These are phyloP conservation scores for Leucaena leucocephala DNA, from an alignment of 306 rosid species.

Conservation along the genomic window DNA sequence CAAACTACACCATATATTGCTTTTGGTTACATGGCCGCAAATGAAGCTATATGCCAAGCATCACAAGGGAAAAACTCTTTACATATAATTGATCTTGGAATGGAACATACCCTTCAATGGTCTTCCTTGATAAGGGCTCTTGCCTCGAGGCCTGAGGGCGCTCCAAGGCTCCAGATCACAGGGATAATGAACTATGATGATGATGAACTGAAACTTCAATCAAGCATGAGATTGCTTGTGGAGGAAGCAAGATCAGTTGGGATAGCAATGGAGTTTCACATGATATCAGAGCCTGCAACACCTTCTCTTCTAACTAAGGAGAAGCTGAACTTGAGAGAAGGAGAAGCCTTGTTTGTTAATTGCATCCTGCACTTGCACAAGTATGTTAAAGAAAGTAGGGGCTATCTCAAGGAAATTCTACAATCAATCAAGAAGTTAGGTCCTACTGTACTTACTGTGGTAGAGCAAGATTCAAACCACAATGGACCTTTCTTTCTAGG, in stretches of 20 bases:
- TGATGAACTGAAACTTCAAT: slow-evolving; percentile 39
- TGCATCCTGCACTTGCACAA: slow-evolving; percentile 64
- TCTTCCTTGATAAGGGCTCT: slow-evolving; percentile 72
- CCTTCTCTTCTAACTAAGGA: slow-evolving; percentile 61
- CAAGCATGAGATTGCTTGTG: slow-evolving; percentile 52
- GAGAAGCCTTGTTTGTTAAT: slow-evolving; percentile 63
- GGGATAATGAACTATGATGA: slow-evolving; percentile 46
- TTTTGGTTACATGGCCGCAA: slow-evolving; percentile 79
- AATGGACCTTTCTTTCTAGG: slow-evolving; percentile 86
- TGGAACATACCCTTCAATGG: slow-evolving; percentile 81
- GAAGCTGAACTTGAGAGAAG: slow-evolving; percentile 67
- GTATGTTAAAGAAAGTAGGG: slow-evolving; percentile 72
- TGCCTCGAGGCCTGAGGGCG: slow-evolving; percentile 67
- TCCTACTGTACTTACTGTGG: slow-evolving; percentile 57
- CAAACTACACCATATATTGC: slow-evolving; percentile 81
- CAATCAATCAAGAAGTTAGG: slow-evolving; percentile 67
- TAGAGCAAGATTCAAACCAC: slow-evolving; percentile 87
- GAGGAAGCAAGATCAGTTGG: slow-evolving; percentile 66
- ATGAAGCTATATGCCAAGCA: slow-evolving; percentile 70
- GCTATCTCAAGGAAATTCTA: slow-evolving; percentile 63
- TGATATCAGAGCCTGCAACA: slow-evolving; percentile 48
- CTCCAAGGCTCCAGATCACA: slow-evolving; percentile 60
- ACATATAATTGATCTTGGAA: slow-evolving; percentile 70
- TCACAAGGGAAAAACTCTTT: slow-evolving; percentile 60
- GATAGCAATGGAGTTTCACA: slow-evolving; percentile 48